A percentile compares a stretch with the other conserved stretches of the same genome.
phyloP scores from a whole-genome alignment of 441 rosid genomes.

The Gossypium lobatum region DNA sequence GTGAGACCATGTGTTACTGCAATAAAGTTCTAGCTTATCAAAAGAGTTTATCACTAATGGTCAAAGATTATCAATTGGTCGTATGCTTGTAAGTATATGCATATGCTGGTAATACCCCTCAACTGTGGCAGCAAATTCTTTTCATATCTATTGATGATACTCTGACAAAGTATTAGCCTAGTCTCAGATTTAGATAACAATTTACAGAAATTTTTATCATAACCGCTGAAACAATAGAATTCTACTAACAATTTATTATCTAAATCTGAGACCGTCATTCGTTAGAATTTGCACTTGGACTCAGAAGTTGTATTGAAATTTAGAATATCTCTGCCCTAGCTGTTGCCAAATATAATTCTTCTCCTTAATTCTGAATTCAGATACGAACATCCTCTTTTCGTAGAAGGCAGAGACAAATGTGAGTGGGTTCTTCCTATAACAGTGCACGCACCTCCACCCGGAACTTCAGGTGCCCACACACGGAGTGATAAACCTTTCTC shows the following conservation, averaged over 20 bases:
- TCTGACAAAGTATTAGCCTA: not conserved
- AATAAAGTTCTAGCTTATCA: not conserved
- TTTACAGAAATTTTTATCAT: too few relatives aligned
- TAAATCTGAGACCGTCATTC: not conserved
- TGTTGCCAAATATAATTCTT: not conserved
- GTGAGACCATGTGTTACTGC: constrained; percentile 30
- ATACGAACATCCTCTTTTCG: constrained; percentile 83
- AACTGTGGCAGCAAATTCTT: not conserved
- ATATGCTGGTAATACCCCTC: not conserved
- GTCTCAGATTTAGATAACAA: too few relatives aligned
- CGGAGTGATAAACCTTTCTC: constrained; percentile 55
- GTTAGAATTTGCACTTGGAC: not conserved
- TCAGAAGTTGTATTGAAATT: not conserved
- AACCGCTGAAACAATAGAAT: too few relatives aligned
- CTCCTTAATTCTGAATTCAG: constrained; percentile 30
- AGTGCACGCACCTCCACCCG: constrained; percentile 78
- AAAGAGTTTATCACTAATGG: not conserved
- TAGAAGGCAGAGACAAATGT: constrained; percentile 72
- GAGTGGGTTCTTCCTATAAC: constrained; percentile 95
- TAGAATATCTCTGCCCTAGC: not conserved
- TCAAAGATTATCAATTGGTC: not conserved
- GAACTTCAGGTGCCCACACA: constrained; percentile 38
- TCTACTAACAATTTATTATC: not conserved
- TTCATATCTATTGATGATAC: not conserved
- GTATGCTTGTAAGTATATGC: not conserved